These are phyloP conservation scores for Scheffersomyces lignicola DNA, from an alignment of 1,139 yeast species.

Conservation along the genomic window DNA sequence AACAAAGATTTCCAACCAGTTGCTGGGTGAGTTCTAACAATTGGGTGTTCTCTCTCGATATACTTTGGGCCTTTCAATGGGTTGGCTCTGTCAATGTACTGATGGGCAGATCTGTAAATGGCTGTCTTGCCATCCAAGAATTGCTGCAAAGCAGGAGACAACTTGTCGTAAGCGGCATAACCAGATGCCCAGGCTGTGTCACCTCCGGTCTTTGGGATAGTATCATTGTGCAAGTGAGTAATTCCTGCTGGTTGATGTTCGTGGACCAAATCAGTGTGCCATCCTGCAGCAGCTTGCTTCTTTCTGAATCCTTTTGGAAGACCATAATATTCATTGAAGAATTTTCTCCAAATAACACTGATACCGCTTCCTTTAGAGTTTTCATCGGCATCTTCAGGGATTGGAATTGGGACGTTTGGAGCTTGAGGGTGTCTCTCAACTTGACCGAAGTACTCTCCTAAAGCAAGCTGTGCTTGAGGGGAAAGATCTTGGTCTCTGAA, in stretches of 20 bases:
- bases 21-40: conserved; percentile 45
- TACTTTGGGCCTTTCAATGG: conserved; percentile 36
- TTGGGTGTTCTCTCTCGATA: conserved; percentile 42
- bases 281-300: conserved; percentile 29
- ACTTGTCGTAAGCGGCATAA: conserved; percentile 39
- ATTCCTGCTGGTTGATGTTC: conserved; percentile 41
- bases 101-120: conserved; percentile 34
- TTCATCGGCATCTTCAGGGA: conserved; percentile 5
- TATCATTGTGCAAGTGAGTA: conserved; percentile 37
- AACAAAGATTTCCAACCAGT: conserved; percentile 43
- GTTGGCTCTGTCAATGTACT: conserved; percentile 29
- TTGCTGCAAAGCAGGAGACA: conserved; percentile 35
- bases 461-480: conserved; percentile 45
- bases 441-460: conserved; percentile 45
- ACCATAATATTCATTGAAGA: conserved; percentile 23
- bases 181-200: conserved; percentile 41
- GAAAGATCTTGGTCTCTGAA: conserved; percentile 45
- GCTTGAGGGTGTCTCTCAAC: conserved; percentile 46
- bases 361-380: conserved; percentile 29
- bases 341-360: conserved; percentile 56
- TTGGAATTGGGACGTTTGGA: conserved; percentile 24
- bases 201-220: conserved; percentile 37
- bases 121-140: conserved; percentile 41
- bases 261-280: conserved; percentile 39
- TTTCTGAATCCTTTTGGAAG: conserved; percentile 28